Evolutionary conservation across 495 filamentous ascomycete genomes (phyloP), one percentile per base, ranked within the genome.

Genomic region (Penicillium argentinense): DNA sequence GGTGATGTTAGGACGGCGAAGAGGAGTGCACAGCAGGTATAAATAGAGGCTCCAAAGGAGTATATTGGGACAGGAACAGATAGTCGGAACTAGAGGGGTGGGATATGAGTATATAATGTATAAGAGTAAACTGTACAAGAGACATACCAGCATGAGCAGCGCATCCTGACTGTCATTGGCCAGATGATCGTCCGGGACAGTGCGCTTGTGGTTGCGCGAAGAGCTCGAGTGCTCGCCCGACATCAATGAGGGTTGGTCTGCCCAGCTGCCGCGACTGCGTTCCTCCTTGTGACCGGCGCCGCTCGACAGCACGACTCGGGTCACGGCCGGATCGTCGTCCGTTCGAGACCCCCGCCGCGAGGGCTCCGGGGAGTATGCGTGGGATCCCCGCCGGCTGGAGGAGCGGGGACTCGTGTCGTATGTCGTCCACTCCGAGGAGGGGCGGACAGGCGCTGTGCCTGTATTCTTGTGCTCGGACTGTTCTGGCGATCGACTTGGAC

Each of bases 41-140:
- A 80, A 24, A 76, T 28, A 13, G 64, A 58, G 13, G 71, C 62
- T 27, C 54, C 39, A 9, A 73, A 42, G 32, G 72, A 68, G 56
- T 75, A 69, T n/a, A 77, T 32, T 7, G 75, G 75, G 14, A 76
- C 60, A 3, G 73, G 66, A 16, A 70, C 33, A 33, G 75, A 77
- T 25, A 79, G 66, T 42, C 74, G 74, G 52, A 76, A 67, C 76
- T 80, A 47, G 38, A 49, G 17, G 5, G 9, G 11, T 2, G 21
- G 17, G 5, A 19, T 22, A 21, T n/a, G n/a, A n/a, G n/a, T n/a
- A n/a, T n/a, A n/a, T n/a, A n/a, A n/a, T n/a, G n/a, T n/a, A n/a
- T n/a, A n/a, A n/a, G n/a, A n/a, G n/a, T n/a, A n/a, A n/a, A n/a
- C n/a, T n/a, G n/a, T n/a, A n/a, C n/a, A n/a, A n/a, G n/a, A n/a